Percentiles rank a stretch among this genome's conserved stretches.
Conservation (phyloP, 2,329 filamentous ascomycete species). For the Exophiala sideris region DNA sequence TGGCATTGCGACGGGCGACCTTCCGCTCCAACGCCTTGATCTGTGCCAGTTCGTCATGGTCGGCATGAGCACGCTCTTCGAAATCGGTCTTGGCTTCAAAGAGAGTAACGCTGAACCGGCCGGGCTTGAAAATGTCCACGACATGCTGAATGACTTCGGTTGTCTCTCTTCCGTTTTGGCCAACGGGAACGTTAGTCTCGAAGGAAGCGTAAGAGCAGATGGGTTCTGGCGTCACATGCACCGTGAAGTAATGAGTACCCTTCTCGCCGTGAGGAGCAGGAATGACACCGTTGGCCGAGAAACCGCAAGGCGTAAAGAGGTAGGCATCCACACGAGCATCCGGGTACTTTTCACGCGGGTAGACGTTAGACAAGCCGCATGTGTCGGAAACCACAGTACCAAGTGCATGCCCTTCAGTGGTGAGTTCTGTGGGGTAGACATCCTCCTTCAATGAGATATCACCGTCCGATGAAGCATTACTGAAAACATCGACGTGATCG, state of each 20-base stretch:
- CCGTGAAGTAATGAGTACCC: conserved; percentile 88
- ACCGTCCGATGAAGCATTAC: conserved; percentile 65
- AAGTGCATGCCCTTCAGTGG: conserved; percentile 89
- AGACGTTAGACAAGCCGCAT: conserved; percentile 85
- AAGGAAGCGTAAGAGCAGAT: conserved; percentile 97
- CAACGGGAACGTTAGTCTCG: conserved; percentile 93
- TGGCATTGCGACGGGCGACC: conserved; percentile 43
- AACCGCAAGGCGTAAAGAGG: conserved; percentile 93
- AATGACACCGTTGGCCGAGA: conserved; percentile 93
- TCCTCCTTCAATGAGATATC: conserved; percentile 56
- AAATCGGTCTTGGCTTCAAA: conserved; percentile 77
- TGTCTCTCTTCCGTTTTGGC: conserved; percentile 82
- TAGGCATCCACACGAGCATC: conserved; percentile 94
- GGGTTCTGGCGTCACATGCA: conserved; percentile 95
- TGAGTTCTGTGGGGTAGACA: conserved; percentile 67
- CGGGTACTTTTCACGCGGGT: conserved; percentile 80
- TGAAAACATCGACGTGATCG: conserved; percentile 71
- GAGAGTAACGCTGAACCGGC: conserved; percentile 94
- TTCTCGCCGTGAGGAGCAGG: conserved; percentile 64
- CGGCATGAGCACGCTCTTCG: conserved; percentile 38
- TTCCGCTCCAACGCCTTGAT: conserved; percentile 43
- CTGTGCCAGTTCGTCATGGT: conserved; percentile 33
- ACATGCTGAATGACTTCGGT: conserved; percentile 90
- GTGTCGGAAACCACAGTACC: conserved; percentile 87
- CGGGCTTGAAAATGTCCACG: conserved; percentile 91